phyloP scores from a whole-genome alignment of 768 basidiomycete genomes.

The Rhizopogon sp. region DNA sequence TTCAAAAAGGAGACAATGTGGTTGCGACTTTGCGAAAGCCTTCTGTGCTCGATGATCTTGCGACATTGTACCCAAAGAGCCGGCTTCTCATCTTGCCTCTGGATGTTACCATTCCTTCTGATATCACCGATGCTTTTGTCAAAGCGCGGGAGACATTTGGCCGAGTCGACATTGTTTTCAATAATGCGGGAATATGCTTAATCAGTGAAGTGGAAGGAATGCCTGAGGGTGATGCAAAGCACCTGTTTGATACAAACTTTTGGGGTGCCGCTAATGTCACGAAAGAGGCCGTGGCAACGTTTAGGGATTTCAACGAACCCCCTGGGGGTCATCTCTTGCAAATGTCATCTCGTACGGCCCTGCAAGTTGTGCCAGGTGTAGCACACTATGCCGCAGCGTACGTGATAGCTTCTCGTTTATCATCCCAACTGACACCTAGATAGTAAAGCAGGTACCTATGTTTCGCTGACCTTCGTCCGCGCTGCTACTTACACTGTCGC shows the following conservation, averaged over 20 bases:
- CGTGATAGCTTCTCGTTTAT: constrained; percentile 3
- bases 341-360: constrained; percentile 24
- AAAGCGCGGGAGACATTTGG: constrained; percentile 32
- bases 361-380: constrained; percentile 14
- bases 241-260: constrained; percentile 34
- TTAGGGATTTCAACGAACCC: constrained; percentile 36
- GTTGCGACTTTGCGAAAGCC: constrained; percentile 40
- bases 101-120: constrained; percentile 30
- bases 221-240: constrained; percentile 26
- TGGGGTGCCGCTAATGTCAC: constrained; percentile 33
- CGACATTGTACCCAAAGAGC: constrained; percentile 18
- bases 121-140: constrained; percentile 31
- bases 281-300: constrained; percentile 26
- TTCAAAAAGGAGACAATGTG: constrained; percentile 34
- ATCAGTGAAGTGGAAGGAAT: constrained; percentile 34
- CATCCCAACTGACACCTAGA: background rate
- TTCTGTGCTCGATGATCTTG: constrained; percentile 25
- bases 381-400: constrained; percentile 23
- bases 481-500: background rate
- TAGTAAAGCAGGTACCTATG: constrained; percentile 22
- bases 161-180: constrained; percentile 40
- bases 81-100: constrained; percentile 33
- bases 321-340: constrained; percentile 35
- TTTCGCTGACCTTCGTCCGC: background rate
- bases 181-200: constrained; percentile 33